Conservation (phyloP, 2,329 filamentous ascomycete species). For the Fusarium sp. region DNA sequence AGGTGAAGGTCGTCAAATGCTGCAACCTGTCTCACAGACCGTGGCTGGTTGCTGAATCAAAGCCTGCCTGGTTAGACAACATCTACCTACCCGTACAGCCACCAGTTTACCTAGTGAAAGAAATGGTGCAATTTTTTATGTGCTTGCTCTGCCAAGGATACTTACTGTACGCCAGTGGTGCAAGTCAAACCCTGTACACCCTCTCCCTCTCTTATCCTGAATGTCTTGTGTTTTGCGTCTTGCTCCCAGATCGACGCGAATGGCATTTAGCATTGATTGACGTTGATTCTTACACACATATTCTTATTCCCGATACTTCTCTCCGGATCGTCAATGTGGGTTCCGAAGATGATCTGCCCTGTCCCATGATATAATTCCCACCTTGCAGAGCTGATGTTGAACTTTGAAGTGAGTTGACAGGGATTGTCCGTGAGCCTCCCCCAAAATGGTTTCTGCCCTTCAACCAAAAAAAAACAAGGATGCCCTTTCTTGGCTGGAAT, state of each 20-base stretch:
- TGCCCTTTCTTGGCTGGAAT: slow-evolving; percentile 40
- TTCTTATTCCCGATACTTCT: slow-evolving; percentile 25
- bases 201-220: slow-evolving; percentile 12
- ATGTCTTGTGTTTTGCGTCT: slow-evolving; percentile 10
- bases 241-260: slow-evolving; percentile 9
- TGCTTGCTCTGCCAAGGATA: slow-evolving; percentile 35
- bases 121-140: neutral
- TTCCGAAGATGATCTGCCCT: slow-evolving; percentile 37
- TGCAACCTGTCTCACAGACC: slow-evolving; percentile 34
- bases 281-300: slow-evolving; percentile 2
- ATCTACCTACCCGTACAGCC: too few species aligned
- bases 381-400: slow-evolving; percentile 9
- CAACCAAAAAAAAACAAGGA: slow-evolving; percentile 33
- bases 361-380: slow-evolving; percentile 28
- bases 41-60: slow-evolving; percentile 23
- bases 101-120: slow-evolving; percentile 1
- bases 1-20: slow-evolving; percentile 27
- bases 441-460: slow-evolving; percentile 13
- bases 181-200: slow-evolving; percentile 29
- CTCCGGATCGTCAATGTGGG: slow-evolving; percentile 28
- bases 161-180: slow-evolving; percentile 8
- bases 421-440: slow-evolving; percentile 30
- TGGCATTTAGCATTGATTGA: slow-evolving; percentile 5
- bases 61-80: slow-evolving; percentile 26
- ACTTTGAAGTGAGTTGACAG: slow-evolving; percentile 16